A percentile compares a stretch with the other conserved stretches of the same genome.
Evolutionary conservation across 306 rosid species (phyloP).

Genomic region (Leucaena leucocephala): DNA sequence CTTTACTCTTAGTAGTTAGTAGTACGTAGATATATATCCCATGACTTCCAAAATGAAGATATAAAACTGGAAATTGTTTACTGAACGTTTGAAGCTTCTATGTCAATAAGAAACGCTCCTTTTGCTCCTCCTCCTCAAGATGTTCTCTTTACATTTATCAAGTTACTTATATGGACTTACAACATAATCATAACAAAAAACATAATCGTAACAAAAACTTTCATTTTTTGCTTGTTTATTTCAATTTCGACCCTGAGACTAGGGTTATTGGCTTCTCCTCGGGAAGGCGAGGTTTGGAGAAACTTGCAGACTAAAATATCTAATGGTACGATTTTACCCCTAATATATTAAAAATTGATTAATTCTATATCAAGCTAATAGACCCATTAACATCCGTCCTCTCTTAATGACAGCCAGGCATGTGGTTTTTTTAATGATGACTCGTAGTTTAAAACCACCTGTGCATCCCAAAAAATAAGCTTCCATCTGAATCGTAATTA

Average conservation of each 20-base stretch:
- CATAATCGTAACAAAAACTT: neutral
- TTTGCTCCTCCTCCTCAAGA: neutral
- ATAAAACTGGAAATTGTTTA: neutral
- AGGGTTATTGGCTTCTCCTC: neutral
- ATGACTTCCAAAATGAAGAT: neutral
- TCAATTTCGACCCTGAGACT: neutral
- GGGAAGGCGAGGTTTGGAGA: too few species aligned
- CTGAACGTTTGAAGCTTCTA: neutral
- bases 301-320: too few species aligned
- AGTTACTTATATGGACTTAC: neutral
- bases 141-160: neutral
- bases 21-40: neutral
- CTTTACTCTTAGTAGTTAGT: neutral
- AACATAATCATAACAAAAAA: neutral
- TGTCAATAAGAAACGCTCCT: neutral
- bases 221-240: neutral
- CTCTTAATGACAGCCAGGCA: too few species aligned
- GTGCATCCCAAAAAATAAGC: too few species aligned
- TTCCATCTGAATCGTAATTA: too few species aligned
- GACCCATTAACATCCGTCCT: too few species aligned
- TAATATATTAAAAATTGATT: too few species aligned
- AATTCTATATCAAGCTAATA: too few species aligned
- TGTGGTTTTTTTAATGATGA: too few species aligned
- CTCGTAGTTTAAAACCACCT: too few species aligned
- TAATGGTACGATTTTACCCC: too few species aligned